Base-by-base conservation (phyloP, 768 basidiomycete genomes). In the Symmetrospora coprosmae region DNA sequence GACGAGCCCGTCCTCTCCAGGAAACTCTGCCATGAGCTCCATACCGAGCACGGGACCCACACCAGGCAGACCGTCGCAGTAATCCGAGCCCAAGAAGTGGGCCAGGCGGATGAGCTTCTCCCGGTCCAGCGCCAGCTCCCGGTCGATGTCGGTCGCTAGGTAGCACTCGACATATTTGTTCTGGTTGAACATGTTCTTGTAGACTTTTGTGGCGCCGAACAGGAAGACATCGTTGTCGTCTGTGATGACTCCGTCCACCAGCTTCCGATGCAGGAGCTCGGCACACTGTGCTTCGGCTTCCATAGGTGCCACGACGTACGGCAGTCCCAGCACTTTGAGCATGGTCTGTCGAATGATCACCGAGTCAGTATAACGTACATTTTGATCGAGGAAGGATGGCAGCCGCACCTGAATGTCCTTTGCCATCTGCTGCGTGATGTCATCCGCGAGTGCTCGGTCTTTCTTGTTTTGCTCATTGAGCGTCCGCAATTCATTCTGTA, bases 131-230 rank as follows among this genome's bases (percentile, higher is more conserved):
- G 87, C 84, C 9, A 99, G 77, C 71, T 99, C 94, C 40, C 90
- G 79, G 37, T 78, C 79, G 48, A 97, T 78, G 70, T 99, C 94
- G 4, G 80, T 73, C 1, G 82, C 74, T 34, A 94, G 75, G 76
- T 94, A 99, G 70, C 89, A 90, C 73, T 99, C 94, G 55, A 96
- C 94, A 2, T 90, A 96, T 76, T 97, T 96, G 47, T 87, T 86
- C 73, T 97, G 92, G 71, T 97, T 96, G 76, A 99, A 99, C 86
- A 99, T 92, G 72, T 99, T 97, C 74, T 92, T 94, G 79, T 86
- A 94, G 19, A 97, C 87, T n/a, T 89, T 83, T 65, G 80, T 74
- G 23, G 88, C 92, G 31, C 94, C 94, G 66, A 99, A 99, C 48
- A 99, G 82, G 74, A 99, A 99, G 48, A 97, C 90, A 69, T 99